Conservation (phyloP, 257 asterid species). For the Nicotiana knightiana region DNA sequence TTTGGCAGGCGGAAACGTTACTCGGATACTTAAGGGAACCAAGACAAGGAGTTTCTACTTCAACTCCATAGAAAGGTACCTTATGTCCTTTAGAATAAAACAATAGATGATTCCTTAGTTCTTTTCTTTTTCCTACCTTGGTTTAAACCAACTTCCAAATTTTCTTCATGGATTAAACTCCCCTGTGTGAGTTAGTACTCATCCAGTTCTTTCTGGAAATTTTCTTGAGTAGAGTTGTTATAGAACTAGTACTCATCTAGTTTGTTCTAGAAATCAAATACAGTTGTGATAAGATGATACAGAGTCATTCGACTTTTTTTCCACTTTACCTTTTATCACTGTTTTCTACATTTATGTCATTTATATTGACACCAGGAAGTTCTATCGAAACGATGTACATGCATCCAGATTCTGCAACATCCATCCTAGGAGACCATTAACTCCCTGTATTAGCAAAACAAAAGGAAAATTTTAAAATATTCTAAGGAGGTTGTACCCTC, state of each 20-base stretch:
- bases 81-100: not conserved
- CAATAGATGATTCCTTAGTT: no score
- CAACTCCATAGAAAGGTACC: not conserved
- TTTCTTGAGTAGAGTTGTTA: no score
- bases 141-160: not conserved
- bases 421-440: constrained; percentile 73
- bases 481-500: no score
- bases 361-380: constrained; percentile 60
- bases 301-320: constrained; percentile 22
- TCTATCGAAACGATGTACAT: constrained; percentile 50
- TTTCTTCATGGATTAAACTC: constrained; percentile 2
- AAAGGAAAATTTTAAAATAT: not conserved
- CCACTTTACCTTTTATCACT: constrained; percentile 43
- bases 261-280: no score
- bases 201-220: no score
- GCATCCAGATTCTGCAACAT: constrained; percentile 60
- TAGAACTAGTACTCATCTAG: no score
- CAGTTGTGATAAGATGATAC: constrained; percentile 34
- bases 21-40: no score
- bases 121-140: no score
- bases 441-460: not conserved
- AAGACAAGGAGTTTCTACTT: no score
- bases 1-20: no score
- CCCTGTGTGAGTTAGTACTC: not conserved
- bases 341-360: constrained; percentile 57